These are phyloP conservation scores for Fusarium pseudocircinatum DNA, from an alignment of 2,329 filamentous ascomycete species.

Conservation along the genomic window DNA sequence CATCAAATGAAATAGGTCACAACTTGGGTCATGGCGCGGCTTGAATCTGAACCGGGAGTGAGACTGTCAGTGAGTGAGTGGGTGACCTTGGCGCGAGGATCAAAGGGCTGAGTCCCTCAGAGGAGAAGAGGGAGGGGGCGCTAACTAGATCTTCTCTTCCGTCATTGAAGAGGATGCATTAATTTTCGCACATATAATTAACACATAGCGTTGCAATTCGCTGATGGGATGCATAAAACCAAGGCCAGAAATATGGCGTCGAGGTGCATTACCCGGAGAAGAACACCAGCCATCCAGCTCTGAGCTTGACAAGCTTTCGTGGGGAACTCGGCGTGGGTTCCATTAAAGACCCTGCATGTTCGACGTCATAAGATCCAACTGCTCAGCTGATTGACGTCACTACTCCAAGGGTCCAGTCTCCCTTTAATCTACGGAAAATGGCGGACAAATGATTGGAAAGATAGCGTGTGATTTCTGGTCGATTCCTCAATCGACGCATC, in stretches of 20 bases:
- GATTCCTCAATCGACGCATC: background rate
- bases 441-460: background rate
- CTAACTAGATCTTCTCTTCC: background rate
- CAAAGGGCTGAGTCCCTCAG: background rate
- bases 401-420: background rate
- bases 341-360: conserved; percentile 36
- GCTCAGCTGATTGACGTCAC: conserved; percentile 41
- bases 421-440: background rate
- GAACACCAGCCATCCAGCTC: conserved; percentile 23
- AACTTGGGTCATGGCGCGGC: conserved; percentile 4
- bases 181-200: conserved; percentile 8
- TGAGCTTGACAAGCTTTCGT: conserved; percentile 18
- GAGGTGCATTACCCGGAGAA: conserved; percentile 26
- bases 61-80: background rate
- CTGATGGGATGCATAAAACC: conserved; percentile 22
- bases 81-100: conserved; percentile 17
- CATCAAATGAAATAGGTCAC: background rate
- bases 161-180: conserved; percentile 20
- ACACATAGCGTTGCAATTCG: conserved; percentile 3
- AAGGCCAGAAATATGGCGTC: conserved; percentile 35
- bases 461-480: background rate
- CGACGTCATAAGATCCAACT: conserved; percentile 39
- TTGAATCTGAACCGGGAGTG: conserved; percentile 5
- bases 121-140: conserved; percentile 19
- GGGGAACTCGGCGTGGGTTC: conserved; percentile 13